Conservation (phyloP, 345 rosid species). For the Eucalyptus curtisii region DNA sequence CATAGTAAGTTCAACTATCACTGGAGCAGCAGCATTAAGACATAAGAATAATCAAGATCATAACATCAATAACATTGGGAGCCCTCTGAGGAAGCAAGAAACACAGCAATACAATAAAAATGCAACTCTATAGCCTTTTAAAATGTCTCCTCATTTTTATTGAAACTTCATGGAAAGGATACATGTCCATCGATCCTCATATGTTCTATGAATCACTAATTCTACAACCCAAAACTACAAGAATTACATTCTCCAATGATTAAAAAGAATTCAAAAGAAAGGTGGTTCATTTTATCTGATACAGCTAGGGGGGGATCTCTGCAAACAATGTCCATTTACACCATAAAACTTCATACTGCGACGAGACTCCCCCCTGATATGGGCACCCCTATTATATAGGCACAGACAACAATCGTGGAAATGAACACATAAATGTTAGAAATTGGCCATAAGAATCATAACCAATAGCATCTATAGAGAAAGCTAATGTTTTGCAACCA, state of each 20-base stretch:
- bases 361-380: background rate
- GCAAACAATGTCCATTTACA: conserved; percentile 16
- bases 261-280: background rate
- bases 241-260: conserved; percentile 24
- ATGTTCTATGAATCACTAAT: conserved; percentile 24
- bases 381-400: background rate
- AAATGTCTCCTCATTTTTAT: conserved; percentile 10
- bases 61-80: background rate
- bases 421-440: conserved; percentile 20
- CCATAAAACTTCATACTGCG: conserved; percentile 18
- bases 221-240: conserved; percentile 31
- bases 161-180: conserved; percentile 23
- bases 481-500: conserved; percentile 9
- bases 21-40: background rate
- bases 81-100: background rate
- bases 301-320: conserved; percentile 1
- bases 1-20: background rate
- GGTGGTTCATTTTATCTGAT: conserved; percentile 5
- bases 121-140: background rate
- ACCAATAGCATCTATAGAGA: conserved; percentile 24
- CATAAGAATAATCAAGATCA: background rate
- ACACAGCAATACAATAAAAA: background rate
- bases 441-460: conserved; percentile 33
- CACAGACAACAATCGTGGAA: conserved; percentile 4
- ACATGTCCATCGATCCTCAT: conserved; percentile 31